Conservation (phyloP, 2,329 filamentous ascomycete genomes). For the Xylaria arbuscula region DNA sequence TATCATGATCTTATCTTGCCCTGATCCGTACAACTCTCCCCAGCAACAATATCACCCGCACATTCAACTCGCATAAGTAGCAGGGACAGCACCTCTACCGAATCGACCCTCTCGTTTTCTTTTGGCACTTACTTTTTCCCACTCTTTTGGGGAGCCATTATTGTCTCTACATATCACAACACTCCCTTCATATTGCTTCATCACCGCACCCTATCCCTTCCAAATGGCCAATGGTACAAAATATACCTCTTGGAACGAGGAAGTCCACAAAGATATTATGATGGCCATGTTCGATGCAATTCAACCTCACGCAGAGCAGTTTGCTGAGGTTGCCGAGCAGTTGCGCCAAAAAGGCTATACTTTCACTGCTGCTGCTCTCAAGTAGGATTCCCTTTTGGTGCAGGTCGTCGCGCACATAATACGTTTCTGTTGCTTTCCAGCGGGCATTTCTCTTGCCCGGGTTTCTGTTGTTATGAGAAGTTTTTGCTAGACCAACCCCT, state of each 20-base stretch:
- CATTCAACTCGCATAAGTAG: slow-evolving; percentile 1
- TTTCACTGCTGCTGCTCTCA: slow-evolving; percentile 3
- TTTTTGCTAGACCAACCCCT: neutral
- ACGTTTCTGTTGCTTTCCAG: too few species aligned
- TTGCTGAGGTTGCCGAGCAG: neutral
- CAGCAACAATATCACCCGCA: neutral
- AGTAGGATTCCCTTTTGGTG: slow-evolving; percentile 1
- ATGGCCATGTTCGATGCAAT: slow-evolving; percentile 54
- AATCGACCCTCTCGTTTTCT: slow-evolving; percentile 24
- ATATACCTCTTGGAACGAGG: slow-evolving; percentile 53
- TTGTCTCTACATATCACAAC: neutral
- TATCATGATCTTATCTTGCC: neutral
- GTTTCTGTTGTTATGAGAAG: neutral
- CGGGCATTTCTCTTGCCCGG: neutral
- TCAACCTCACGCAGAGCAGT: slow-evolving; percentile 44
- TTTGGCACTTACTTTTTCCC: neutral
- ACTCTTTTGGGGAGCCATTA: neutral
- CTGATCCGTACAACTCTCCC: neutral
- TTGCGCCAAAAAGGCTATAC: neutral
- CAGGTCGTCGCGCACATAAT: neutral
- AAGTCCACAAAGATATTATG: slow-evolving; percentile 59
- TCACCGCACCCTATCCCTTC: neutral
- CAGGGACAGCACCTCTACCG: slow-evolving; percentile 31
- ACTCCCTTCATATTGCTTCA: neutral
- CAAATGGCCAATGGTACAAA: neutral